A percentile compares a stretch with the other conserved stretches of the same genome.
These are phyloP conservation scores for Silene vulgaris DNA, from an alignment of 179 eudicot genomes.

Conservation along the genomic window DNA sequence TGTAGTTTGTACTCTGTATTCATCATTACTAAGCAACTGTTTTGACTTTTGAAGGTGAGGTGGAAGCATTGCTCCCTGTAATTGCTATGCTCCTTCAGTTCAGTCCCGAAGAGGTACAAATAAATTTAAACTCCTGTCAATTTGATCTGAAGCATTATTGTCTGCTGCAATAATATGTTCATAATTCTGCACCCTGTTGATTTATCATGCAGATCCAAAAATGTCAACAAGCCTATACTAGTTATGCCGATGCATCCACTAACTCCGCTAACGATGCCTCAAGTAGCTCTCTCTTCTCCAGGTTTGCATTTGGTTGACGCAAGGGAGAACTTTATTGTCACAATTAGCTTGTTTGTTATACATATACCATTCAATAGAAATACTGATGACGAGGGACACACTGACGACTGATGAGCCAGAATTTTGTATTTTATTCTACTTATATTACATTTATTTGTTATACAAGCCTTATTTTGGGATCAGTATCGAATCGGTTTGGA, in stretches of 20 bases:
- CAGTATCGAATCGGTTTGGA: not conserved
- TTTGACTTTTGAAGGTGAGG: conserved; percentile 58
- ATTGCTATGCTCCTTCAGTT: conserved; percentile 96
- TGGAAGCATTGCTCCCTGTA: conserved; percentile 90
- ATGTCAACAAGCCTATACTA: conserved; percentile 81
- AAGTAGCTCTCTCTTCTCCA: conserved; percentile 68
- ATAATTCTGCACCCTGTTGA: not conserved
- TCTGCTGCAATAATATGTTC: not conserved
- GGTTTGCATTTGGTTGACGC: conserved; percentile 56
- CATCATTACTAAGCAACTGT: conserved; percentile 9
- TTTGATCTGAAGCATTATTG: not conserved
- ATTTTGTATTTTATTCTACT: not conserved
- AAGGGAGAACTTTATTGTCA: not conserved
- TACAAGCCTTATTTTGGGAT: not conserved
- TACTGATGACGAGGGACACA: not conserved
- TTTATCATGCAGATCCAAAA: conserved; percentile 51
- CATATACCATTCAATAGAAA: not conserved
- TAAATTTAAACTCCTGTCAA: not conserved
- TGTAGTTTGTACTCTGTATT: not conserved
- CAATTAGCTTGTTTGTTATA: not conserved
- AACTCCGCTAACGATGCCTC: conserved; percentile 61
- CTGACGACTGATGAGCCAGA: not conserved
- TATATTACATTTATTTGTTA: not conserved
- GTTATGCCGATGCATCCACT: conserved; percentile 46
- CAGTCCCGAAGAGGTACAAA: conserved; percentile 96